Conservation (phyloP, 1,284 basidiomycete species). For the Inonotus hispidus region DNA sequence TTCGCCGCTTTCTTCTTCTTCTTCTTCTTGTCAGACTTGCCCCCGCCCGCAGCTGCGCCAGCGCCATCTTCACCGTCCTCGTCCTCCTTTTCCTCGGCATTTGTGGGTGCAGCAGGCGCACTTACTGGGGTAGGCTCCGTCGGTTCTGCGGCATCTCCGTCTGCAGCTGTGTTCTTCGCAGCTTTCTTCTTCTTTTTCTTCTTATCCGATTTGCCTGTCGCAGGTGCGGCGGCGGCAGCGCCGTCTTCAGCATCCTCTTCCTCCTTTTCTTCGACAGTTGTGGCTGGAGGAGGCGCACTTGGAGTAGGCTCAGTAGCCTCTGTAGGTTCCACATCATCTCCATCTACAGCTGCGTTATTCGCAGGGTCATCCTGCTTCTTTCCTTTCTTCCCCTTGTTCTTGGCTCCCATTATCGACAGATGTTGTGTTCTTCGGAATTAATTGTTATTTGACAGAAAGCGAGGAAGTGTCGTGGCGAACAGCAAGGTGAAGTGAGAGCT, state of each 20-base stretch:
- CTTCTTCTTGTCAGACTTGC: conserved; percentile 65
- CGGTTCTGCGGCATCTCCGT: conserved; percentile 25
- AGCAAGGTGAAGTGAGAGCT: neutral
- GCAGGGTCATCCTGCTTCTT: conserved; percentile 72
- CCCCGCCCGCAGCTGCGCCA: conserved; percentile 42
- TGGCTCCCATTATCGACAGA: conserved; percentile 66
- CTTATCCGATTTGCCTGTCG: conserved; percentile 61
- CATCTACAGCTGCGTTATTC: conserved; percentile 59
- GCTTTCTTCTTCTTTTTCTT: conserved; percentile 52
- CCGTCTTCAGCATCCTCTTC: conserved; percentile 50
- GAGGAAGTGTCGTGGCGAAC: neutral
- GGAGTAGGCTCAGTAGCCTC: neutral
- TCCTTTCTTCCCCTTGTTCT: conserved; percentile 83
- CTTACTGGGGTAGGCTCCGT: conserved; percentile 21
- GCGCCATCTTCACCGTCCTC: conserved; percentile 54
- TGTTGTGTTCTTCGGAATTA: neutral
- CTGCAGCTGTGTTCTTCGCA: conserved; percentile 71
- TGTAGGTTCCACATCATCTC: conserved; percentile 35
- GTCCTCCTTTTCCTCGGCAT: conserved; percentile 41
- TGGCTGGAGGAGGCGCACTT: neutral
- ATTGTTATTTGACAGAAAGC: neutral
- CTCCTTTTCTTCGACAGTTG: conserved; percentile 49
- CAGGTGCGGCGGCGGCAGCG: conserved; percentile 50
- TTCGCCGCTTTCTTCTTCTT: conserved; percentile 92
- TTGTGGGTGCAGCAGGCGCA: conserved; percentile 23